Base-by-base conservation (phyloP, 2,329 filamentous ascomycete genomes). In the Ascochyta fabae region DNA sequence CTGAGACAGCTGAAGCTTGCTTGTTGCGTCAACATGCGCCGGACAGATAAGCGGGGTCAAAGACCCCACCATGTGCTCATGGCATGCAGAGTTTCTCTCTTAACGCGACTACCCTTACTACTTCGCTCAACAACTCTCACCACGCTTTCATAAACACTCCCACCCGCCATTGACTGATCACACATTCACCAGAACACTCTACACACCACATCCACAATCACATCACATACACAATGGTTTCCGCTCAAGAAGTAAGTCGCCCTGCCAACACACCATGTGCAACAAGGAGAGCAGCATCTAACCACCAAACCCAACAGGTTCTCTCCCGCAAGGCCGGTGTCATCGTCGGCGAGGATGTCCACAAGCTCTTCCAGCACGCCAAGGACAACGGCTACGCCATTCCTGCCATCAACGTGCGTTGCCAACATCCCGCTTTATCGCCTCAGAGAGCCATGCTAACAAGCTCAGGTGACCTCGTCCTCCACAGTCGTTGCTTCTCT, bases 331-430 rank as follows among this genome's bases (percentile, higher is more conserved):
- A 56, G 53, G 6, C 47, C 47, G 53, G 53, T 51, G 72, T 77
- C 66, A 88, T 89, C 77, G 81, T 84, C 68, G 86, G 86, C 69
- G 86, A 88, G 67, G 86, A 88, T 77, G 85, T 88, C 64, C 53
- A 65, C 66, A 62, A 78, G 75, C 90, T 96, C 73, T 96, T 97
- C 83, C 85, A 93, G 80, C 91, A 97, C 79, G 91, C 91, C 67
- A 89, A 93, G 77, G 85, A 95, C 83, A 85, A 96, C 75, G 82
- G 59, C 45, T 68, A 68, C 42, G 72, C 72, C 59, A 75, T 75
- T 48, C 73, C 73, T 43, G 72, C 73, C 62, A 73, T 75, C 66
- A 71, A 72, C 59, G 69, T 65, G 59, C 2, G 62, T 62, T 19
- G 19, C 19, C 19, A 19, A 19, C 19, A 19, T 19, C 19, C 19